Evolutionary conservation across 805 yeast genomes (phyloP), one percentile per base, ranked within the genome.

Genomic region (Cyberlindnera mycetangii): DNA sequence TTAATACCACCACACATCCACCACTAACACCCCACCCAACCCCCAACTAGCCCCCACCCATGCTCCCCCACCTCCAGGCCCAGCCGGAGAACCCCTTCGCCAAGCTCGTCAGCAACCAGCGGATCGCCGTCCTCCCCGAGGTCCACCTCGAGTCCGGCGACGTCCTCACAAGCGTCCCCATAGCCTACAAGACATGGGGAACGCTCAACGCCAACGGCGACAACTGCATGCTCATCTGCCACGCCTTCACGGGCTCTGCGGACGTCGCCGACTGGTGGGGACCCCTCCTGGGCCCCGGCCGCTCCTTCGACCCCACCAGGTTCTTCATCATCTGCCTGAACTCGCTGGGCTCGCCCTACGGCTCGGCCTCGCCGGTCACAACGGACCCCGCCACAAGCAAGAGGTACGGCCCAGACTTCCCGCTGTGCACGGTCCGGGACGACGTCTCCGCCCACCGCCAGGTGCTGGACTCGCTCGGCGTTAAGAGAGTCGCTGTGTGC

Each of bases 211-310:
- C 71, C 7, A 68, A 64, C 3, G 80, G 76, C 8, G 82, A 81
- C 53, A 93, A 93, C 61, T 89, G 83, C 47, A 70, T 93, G 72
- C 79, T 93, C n/a, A 86, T 93, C 12, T 86, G 96, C 56, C 99
- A 93, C 69, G 98, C 99, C 0, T 71, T 93, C 44, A 89, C 98
- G 0, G 99, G 99, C 0, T 89, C 97, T 0, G 78, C 96, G 0
- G 98, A 93, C 62, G 96, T 92, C 15, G 76, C 85, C 32, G 99
- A 93, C 59, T 93, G 99, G 99, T 93, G 99, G 99, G 97, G 98
- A 0, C 97, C 98, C 0, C 66, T 93, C 19, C 68, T 93, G 22
- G 99, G 98, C 0, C 77, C 80, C 4, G 85, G 80, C 12, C 77
- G 83, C 46, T 95, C 98, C 1, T 89, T 93, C 65, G 99, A 93